Percentiles rank a stretch among this genome's conserved stretches.
phyloP scores from a whole-genome alignment of 345 rosid species.

The Gossypium herbaceum region DNA sequence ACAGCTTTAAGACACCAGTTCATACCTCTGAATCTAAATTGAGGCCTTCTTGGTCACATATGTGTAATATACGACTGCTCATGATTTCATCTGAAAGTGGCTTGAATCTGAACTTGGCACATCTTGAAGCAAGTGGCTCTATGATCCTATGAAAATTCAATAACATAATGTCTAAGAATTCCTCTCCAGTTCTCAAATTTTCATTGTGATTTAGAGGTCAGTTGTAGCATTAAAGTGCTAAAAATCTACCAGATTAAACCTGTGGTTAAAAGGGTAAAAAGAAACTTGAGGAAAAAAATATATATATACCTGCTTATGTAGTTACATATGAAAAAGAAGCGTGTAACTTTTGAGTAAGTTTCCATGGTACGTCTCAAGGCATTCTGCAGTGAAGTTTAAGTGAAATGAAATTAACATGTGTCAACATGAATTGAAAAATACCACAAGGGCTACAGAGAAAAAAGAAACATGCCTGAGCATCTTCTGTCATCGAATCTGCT shows the following conservation, averaged over 20 bases:
- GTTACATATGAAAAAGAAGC: slow-evolving; percentile 91
- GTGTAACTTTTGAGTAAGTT: slow-evolving; percentile 89
- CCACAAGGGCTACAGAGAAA: slow-evolving; percentile 9
- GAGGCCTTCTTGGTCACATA: slow-evolving; percentile 86
- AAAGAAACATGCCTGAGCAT: slow-evolving; percentile 74
- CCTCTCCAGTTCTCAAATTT: not conserved
- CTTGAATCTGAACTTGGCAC: slow-evolving; percentile 98
- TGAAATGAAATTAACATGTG: slow-evolving; percentile 4
- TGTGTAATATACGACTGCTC: slow-evolving; percentile 72
- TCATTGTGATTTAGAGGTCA: not conserved
- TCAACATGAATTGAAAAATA: slow-evolving; percentile 2
- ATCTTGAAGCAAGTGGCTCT: slow-evolving; percentile 98
- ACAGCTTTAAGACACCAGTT: slow-evolving; percentile 19
- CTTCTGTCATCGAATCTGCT: slow-evolving; percentile 99
- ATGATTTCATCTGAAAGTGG: slow-evolving; percentile 92
- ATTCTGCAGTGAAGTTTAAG: slow-evolving; percentile 40
- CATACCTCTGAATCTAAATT: slow-evolving; percentile 66
- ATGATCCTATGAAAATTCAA: slow-evolving; percentile 56
- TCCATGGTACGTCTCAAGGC: slow-evolving; percentile 98
- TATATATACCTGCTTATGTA: slow-evolving; percentile 81
- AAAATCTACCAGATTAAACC: not conserved
- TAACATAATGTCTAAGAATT: slow-evolving; percentile 14
- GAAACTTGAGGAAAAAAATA: not conserved
- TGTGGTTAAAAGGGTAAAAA: not conserved
- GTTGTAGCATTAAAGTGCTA: not conserved